Evolutionary conservation across 2,329 filamentous ascomycete species (phyloP).

Genomic region (Ceratocystis papillata): DNA sequence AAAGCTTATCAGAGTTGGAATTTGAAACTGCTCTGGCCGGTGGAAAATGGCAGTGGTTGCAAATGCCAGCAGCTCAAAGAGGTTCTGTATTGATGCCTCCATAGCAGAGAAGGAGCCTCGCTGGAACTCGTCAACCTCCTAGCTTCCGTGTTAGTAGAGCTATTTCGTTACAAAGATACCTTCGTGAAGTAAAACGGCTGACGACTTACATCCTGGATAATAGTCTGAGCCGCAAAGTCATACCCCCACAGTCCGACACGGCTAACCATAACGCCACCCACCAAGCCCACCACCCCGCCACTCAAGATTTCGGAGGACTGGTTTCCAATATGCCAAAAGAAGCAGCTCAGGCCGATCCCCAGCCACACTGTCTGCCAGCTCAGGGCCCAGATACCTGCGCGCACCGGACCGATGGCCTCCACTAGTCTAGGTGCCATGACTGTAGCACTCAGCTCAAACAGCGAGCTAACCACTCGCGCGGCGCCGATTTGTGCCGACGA

Average conservation of each 20-base stretch:
- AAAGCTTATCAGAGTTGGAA: constrained; percentile 50
- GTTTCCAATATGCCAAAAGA: constrained; percentile 31
- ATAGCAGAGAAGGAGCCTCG: constrained; percentile 60
- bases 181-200: background rate
- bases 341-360: constrained; percentile 36
- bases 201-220: constrained; percentile 47
- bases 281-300: constrained; percentile 39
- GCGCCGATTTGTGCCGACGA: constrained; percentile 43
- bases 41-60: constrained; percentile 54
- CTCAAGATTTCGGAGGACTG: constrained; percentile 25
- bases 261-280: constrained; percentile 43
- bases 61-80: constrained; percentile 59
- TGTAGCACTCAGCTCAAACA: constrained; percentile 51
- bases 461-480: constrained; percentile 42
- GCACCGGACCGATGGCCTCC: constrained; percentile 44
- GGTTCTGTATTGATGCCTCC: constrained; percentile 57
- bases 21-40: constrained; percentile 52
- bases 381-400: constrained; percentile 61
- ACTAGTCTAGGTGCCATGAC: constrained; percentile 49
- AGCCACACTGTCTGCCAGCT: constrained; percentile 55
- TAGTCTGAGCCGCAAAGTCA: constrained; percentile 48
- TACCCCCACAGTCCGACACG: constrained; percentile 52
- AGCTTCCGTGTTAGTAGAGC: background rate
- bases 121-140: constrained; percentile 44
- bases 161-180: background rate